These are phyloP conservation scores for Veloporphyrellus conicus DNA, from an alignment of 1,284 basidiomycete species.

Conservation along the genomic window DNA sequence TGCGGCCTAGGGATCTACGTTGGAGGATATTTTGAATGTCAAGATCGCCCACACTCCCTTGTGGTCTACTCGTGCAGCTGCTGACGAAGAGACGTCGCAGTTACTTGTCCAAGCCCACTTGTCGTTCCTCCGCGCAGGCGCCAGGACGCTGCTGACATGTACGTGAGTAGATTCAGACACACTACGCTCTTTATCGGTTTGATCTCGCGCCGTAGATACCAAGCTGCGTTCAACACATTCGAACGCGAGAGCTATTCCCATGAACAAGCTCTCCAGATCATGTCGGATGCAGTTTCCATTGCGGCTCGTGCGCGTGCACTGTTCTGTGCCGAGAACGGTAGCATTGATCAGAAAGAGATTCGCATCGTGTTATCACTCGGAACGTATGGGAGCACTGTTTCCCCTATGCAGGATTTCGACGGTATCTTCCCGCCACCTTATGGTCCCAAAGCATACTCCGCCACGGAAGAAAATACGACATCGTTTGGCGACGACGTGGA, in stretches of 20 bases:
- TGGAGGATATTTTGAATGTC: slow-evolving; percentile 53
- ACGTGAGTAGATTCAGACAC: slow-evolving; percentile 43
- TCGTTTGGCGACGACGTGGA: slow-evolving; percentile 38
- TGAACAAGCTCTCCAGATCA: slow-evolving; percentile 43
- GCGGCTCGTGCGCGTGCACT: slow-evolving; percentile 45
- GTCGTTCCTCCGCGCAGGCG: slow-evolving; percentile 56
- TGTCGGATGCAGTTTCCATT: slow-evolving; percentile 54
- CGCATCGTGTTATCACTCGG: slow-evolving; percentile 69
- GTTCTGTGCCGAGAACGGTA: slow-evolving; percentile 31
- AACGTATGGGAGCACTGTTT: slow-evolving; percentile 67
- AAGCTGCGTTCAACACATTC: slow-evolving; percentile 57
- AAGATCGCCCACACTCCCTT: slow-evolving; percentile 55
- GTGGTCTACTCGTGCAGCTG: slow-evolving; percentile 64
- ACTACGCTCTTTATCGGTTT: background rate
- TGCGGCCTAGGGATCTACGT: slow-evolving; percentile 55
- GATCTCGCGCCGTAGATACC: slow-evolving; percentile 47
- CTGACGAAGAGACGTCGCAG: slow-evolving; percentile 43
- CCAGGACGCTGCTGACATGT: slow-evolving; percentile 56
- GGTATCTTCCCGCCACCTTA: slow-evolving; percentile 74
- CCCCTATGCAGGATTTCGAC: slow-evolving; percentile 68
- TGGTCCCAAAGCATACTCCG: slow-evolving; percentile 50
- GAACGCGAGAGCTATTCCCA: slow-evolving; percentile 47
- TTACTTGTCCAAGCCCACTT: slow-evolving; percentile 55
- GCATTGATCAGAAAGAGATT: slow-evolving; percentile 21
- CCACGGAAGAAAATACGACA: slow-evolving; percentile 37